Conservation (phyloP, 495 filamentous ascomycete genomes). For the Lasiosphaeria ovina region DNA sequence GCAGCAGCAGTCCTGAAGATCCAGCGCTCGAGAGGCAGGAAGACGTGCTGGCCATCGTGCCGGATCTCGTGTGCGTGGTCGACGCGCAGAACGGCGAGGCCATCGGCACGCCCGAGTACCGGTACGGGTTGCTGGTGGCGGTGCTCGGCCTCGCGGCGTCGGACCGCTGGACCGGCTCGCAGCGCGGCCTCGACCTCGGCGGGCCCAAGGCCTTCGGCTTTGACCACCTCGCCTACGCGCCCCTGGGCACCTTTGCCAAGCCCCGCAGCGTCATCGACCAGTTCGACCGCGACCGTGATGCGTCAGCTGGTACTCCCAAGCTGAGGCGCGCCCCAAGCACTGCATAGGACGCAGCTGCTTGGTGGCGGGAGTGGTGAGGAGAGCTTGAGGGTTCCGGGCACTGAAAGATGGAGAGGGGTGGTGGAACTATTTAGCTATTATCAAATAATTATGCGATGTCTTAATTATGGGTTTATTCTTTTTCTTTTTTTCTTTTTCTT, state of each 20-base stretch:
- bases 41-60: conserved; percentile 55
- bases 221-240: conserved; percentile 47
- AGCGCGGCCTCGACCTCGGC: conserved; percentile 49
- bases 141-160: conserved; percentile 58
- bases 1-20: neutral
- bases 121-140: conserved; percentile 57
- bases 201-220: conserved; percentile 54
- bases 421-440: no score
- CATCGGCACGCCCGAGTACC: conserved; percentile 60
- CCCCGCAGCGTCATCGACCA: conserved; percentile 55
- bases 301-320: no score
- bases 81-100: conserved; percentile 59
- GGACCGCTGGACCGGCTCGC: conserved; percentile 53
- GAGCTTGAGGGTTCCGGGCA: no score
- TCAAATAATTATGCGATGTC: no score
- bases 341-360: no score
- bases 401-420: no score
- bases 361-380: no score
- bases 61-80: conserved; percentile 60
- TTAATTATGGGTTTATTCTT: no score
- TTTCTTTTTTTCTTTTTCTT: no score
- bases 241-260: conserved; percentile 48
- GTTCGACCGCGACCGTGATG: conserved; percentile 25
- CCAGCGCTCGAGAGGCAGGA: conserved; percentile 34
- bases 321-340: no score